These are phyloP conservation scores for Serendipita vermifera DNA, from an alignment of 768 basidiomycete genomes.

Conservation along the genomic window DNA sequence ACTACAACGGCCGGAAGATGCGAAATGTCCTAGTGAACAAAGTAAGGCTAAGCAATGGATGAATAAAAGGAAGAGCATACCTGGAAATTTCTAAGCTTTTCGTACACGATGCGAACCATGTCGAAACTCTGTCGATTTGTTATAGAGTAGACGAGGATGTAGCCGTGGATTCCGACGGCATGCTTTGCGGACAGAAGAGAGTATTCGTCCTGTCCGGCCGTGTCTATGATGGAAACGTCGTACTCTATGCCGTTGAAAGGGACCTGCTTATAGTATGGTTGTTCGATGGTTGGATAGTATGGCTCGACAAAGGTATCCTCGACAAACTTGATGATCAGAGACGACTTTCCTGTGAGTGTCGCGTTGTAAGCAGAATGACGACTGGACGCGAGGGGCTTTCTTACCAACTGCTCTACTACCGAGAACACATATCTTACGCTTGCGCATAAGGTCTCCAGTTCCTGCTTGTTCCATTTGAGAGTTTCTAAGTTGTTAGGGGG, in stretches of 20 bases:
- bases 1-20: slow-evolving; percentile 7
- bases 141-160: slow-evolving; percentile 92
- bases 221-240: slow-evolving; percentile 95
- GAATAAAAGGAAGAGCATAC: slow-evolving; percentile 77
- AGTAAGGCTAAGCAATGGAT: slow-evolving; percentile 85
- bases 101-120: slow-evolving; percentile 85
- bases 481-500: too few species aligned
- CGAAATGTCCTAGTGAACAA: slow-evolving; percentile 52
- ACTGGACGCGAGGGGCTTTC: slow-evolving; percentile 20
- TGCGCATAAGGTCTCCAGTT: slow-evolving; percentile 36
- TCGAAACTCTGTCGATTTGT: slow-evolving; percentile 81
- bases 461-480: slow-evolving; percentile 2
- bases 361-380: slow-evolving; percentile 11
- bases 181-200: slow-evolving; percentile 87
- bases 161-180: slow-evolving; percentile 95
- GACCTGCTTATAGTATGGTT: slow-evolving; percentile 72
- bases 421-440: slow-evolving; percentile 79
- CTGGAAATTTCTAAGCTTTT: slow-evolving; percentile 84
- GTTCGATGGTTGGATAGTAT: slow-evolving; percentile 94
- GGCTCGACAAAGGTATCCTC: slow-evolving; percentile 83
- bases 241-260: slow-evolving; percentile 82
- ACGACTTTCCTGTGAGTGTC: slow-evolving; percentile 67
- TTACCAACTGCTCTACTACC: slow-evolving; percentile 81
- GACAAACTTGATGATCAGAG: slow-evolving; percentile 84
- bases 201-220: slow-evolving; percentile 97